Base-by-base conservation (phyloP, 768 basidiomycete species). In the Steccherinum ochraceum region DNA sequence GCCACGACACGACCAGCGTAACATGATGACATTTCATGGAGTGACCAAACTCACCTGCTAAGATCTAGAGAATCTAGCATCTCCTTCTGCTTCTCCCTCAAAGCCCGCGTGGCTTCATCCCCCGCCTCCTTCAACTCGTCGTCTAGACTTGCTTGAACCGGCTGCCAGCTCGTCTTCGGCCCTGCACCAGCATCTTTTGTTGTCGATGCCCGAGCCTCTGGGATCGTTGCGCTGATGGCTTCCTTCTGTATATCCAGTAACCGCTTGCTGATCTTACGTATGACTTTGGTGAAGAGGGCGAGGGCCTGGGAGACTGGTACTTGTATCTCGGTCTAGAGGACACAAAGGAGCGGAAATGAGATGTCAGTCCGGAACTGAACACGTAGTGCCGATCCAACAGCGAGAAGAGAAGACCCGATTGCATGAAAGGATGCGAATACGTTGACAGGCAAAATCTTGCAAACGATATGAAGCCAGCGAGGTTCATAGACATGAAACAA, bases 51-150 rank as follows among this genome's bases (percentile, higher is more conserved):
- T 78, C 63, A 97, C 93, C 86, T 86, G 69, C 75, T 80, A 53
- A 97, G 69, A 69, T 97, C 93, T 24, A 99, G 75, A 19, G 89
- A 79, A 56, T 91, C 83, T 45, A 98, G 83, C 75, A 97, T 81
- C 66, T 88, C 86, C 20, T 86, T 75, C 68, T 97, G 93, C 66
- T 86, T 79, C 69, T 86, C 84, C 24, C 71, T 66, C 56, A 80
- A 68, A 51, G 58, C 58, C 45, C 63, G 68, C 42, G 84, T 73
- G 46, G 78, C 85, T 55, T 79, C 78, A 54, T 82, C 78, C 0
- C 89, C 93, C 0, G 89, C 93, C 54, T 84, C 83, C 52, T 56
- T 56, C 23, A 69, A 63, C 60, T 69, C 68, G 21, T 62, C 64
- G 52, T 64, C 61, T 35, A 67, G 55, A 18, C 45, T 55, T 43